Percentiles rank a stretch among this genome's conserved stretches.
Conservation (phyloP, 768 basidiomycete genomes). For the Macrolepiota albuminosa region DNA sequence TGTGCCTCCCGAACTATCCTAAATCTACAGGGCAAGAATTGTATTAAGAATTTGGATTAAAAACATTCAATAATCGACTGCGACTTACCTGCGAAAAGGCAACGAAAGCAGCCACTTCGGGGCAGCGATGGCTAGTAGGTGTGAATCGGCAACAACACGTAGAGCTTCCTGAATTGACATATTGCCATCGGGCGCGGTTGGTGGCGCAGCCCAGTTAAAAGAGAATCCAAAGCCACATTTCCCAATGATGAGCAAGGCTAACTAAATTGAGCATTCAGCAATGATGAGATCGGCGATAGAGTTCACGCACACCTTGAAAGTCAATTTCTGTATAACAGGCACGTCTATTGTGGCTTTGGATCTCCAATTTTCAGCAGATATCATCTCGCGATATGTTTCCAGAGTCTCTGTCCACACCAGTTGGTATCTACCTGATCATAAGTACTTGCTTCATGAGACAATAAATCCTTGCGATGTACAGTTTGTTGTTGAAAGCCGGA, state of each 20-base stretch:
- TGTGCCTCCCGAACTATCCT: conserved; percentile 23
- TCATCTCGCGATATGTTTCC: conserved; percentile 29
- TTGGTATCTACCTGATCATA: conserved; percentile 20
- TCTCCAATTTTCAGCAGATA: conserved; percentile 25
- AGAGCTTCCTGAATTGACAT: conserved; percentile 36
- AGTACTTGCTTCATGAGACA: not conserved
- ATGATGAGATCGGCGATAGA: not conserved
- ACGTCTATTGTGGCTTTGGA: conserved; percentile 15
- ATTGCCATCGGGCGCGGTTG: conserved; percentile 28
- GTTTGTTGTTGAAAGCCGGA: conserved; percentile 37
- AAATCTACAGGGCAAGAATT: conserved; percentile 18
- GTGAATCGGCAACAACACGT: conserved; percentile 26
- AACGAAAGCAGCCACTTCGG: conserved; percentile 36
- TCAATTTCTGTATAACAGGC: conserved; percentile 22
- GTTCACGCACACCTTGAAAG: conserved; percentile 24
- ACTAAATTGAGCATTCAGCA: conserved; percentile 18
- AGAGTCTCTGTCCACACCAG: conserved; percentile 32
- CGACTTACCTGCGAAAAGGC: conserved; percentile 28
- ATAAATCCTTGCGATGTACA: conserved; percentile 23
- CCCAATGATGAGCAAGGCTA: conserved; percentile 38
- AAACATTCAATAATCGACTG: not conserved
- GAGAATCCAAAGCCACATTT: conserved; percentile 44
- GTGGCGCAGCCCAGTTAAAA: conserved; percentile 36
- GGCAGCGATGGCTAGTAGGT: conserved; percentile 20
- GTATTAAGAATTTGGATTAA: not conserved